Evolutionary conservation across 345 rosid genomes (phyloP), one percentile per base, ranked within the genome.

Genomic region (Linum tenue): DNA sequence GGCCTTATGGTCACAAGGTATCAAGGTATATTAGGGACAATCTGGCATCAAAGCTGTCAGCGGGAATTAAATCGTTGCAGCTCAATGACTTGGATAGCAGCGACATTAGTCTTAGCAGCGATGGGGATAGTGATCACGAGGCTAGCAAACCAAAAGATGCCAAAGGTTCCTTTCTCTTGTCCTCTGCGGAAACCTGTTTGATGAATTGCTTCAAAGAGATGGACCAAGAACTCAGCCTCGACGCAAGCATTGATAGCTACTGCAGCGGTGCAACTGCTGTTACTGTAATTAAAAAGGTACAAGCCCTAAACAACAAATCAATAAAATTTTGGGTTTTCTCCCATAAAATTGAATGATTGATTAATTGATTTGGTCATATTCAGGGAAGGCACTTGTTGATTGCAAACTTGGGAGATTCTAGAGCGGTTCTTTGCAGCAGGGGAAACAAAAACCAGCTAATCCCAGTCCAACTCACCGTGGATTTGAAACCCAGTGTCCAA

Each of bases 261-360:
- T 83, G 91, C 78, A 91, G 99, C 55, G 99, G 99, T 59, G 67
- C 92, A 42, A 95, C 97, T 22, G 90, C 96, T 68, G 96, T 91
- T 17, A 81, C 82, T 43, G 72, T 89, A 56, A 65, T 95, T 50
- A 91, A 81, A 74, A 81, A 80, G 87, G 99, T 94, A 81, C 12
- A 48, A 48, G 9, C 14, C 39, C 6, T 48, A 48, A 48, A 48
- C 14, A 15, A 4, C 53, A 9, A 3, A 48, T 48, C 14, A 15
- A 9, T 48, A 8, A 4, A 4, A 48, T 22, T 39, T 5, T 48
- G 53, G 3, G 7, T 37, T 22, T 15, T 37, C 56, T 42, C 40
- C 31, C 15, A 31, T 35, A 7, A 3, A 56, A 35, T 56, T 6
- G 39, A 12, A 39, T 39, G 53, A 22, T 50, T 37, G 4, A 61